Evolutionary conservation across 163 green algal genomes (phyloP), one percentile per base, ranked within the genome.

Genomic region (Chlamydomonas reinhardtii): DNA sequence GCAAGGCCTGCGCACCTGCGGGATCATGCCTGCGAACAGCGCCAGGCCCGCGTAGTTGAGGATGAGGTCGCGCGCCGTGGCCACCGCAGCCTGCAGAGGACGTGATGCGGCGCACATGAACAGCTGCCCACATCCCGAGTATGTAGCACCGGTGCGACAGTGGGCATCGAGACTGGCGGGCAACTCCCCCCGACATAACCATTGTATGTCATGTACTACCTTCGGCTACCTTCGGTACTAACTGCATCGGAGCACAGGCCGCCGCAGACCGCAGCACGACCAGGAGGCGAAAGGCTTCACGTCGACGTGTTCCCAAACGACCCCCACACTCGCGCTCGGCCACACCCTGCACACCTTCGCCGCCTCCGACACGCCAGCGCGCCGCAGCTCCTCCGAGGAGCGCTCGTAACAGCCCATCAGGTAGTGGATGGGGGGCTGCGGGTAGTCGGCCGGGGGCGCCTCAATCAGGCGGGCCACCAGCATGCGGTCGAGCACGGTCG

Each of bases 11-110:
- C 74, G 74, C 37, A 95, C 91, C 91, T 98, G 92, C 11, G 95
- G 95, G 75, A 99, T 97, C 83, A 99, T 95, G n/a, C 95, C 95
- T 19, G 93, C 91, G 20, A 84, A 89, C 19, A 98, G 89, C 15
- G 93, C 88, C 8, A 98, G 92, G 0, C 91, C 90, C 8, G 88
- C 79, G 79, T 98, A 97, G 19, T 89, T 94, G 19, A 97, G 93
- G 15, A 94, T 84, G 31, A 98, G 93, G 76, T 97, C 92, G 72
- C 89, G 92, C 54, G 85, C 86, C 1, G 91, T 85, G 6, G 48
- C 25, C 29, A 95, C 74, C 0, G 76, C 65, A 1, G 91, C 86
- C 48, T 92, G 56, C 32, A 56, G 25, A n/a, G 19, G 70, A 48
- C 43, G 35, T 14, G 80, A n/a, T n/a, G n/a, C n/a, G 90, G 17